A percentile compares a stretch with the other conserved stretches of the same genome.
phyloP scores from a whole-genome alignment of 257 asterid species.

The Rubia yunnanensis region DNA sequence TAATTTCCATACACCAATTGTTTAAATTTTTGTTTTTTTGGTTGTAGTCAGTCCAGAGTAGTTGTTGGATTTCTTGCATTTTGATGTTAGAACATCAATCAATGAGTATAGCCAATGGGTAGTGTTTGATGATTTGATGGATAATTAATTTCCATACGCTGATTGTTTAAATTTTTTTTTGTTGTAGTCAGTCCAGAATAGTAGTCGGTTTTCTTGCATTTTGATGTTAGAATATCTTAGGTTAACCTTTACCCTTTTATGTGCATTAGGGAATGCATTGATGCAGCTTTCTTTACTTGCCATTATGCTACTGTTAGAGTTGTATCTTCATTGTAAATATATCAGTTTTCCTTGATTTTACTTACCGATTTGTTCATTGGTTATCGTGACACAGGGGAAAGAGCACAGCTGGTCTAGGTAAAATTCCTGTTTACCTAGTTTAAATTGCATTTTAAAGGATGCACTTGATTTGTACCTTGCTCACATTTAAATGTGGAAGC shows the following conservation, averaged over 20 bases:
- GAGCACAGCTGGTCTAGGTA: conserved; percentile 41
- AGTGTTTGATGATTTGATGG: neutral
- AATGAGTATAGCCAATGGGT: neutral
- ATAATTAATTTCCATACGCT: neutral
- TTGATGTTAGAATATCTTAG: neutral
- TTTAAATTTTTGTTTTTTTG: too few species aligned
- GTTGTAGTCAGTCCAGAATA: neutral
- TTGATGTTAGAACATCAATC: neutral
- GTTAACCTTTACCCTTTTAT: neutral
- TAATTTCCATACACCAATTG: conserved; percentile 3
- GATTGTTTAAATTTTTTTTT: too few species aligned
- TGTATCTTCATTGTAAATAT: neutral
- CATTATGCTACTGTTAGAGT: neutral
- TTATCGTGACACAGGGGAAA: conserved; percentile 28
- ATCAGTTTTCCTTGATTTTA: neutral
- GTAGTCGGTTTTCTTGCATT: neutral
- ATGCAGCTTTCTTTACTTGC: neutral
- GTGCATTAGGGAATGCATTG: neutral
- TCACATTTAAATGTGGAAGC: neutral
- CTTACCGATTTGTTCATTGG: neutral
- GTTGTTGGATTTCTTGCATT: neutral
- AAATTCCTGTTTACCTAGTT: conserved; percentile 12
- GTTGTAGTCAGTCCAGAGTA: neutral
- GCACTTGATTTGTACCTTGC: neutral
- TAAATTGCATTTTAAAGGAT: neutral